phyloP scores from a whole-genome alignment of 495 filamentous ascomycete species.

The Penicillium silybi region DNA sequence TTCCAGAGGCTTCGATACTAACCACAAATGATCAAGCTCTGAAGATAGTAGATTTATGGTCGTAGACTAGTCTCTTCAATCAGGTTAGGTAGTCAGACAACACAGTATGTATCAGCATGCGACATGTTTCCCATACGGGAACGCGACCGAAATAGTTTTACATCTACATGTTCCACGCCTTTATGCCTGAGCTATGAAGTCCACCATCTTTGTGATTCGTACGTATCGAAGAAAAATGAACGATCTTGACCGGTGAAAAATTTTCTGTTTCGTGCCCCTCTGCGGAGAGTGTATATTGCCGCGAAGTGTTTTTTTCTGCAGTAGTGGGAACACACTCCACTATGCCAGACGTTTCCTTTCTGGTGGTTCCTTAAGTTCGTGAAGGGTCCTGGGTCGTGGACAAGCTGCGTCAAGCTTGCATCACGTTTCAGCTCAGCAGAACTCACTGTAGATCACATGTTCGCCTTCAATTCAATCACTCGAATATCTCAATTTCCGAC shows the following conservation, averaged over 20 bases:
- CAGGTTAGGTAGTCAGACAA: not conserved
- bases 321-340: slow-evolving; percentile 22
- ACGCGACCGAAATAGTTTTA: not conserved
- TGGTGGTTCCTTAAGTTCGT: slow-evolving; percentile 21
- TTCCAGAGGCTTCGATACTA: not conserved
- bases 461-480: not conserved
- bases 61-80: not conserved
- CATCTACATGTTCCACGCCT: not conserved
- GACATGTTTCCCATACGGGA: not conserved
- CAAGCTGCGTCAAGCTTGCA: slow-evolving; percentile 18
- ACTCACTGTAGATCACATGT: slow-evolving; percentile 11
- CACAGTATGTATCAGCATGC: not conserved
- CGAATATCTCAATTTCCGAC: not conserved
- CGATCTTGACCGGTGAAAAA: slow-evolving; percentile 25
- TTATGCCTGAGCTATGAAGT: not conserved
- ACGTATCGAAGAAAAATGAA: not conserved
- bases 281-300: slow-evolving; percentile 18
- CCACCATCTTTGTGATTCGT: not conserved
- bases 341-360: slow-evolving; percentile 14
- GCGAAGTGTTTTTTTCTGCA: slow-evolving; percentile 19
- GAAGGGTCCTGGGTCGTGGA: slow-evolving; percentile 22
- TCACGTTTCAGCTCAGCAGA: not conserved
- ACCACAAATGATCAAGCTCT: not conserved
- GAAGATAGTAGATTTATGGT: not conserved
- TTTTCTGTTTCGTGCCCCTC: slow-evolving; percentile 20